phyloP scores from a whole-genome alignment of 2,329 filamentous ascomycete species.

The Fusarium keratoplasticum region DNA sequence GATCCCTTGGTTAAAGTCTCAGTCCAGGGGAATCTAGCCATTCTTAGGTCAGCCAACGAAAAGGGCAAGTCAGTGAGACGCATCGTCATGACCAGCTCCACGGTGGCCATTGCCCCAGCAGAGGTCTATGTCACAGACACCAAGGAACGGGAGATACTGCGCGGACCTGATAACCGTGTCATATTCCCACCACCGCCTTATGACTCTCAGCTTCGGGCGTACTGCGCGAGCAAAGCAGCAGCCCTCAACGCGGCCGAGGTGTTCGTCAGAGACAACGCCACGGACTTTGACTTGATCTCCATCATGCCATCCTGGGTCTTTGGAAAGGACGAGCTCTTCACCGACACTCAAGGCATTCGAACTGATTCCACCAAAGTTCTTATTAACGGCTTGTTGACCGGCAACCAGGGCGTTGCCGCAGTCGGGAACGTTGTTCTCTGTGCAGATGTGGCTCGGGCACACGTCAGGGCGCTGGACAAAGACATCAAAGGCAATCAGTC shows the following conservation, averaged over 20 bases:
- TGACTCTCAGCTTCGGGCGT: neutral
- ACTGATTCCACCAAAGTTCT: neutral
- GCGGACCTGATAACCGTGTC: neutral
- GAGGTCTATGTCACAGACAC: neutral
- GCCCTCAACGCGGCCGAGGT: neutral
- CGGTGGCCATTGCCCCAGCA: neutral
- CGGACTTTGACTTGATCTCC: neutral
- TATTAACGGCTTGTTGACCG: neutral
- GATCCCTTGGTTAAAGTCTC: neutral
- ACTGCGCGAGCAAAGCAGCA: neutral
- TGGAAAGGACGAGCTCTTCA: neutral
- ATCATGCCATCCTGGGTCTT: neutral
- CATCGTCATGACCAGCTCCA: neutral
- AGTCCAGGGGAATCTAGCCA: neutral
- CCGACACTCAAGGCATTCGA: neutral
- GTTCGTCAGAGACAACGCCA: neutral
- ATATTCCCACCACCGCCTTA: neutral
- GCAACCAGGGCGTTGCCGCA: neutral
- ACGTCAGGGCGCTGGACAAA: neutral
- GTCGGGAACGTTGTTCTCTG: neutral
- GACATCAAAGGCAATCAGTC: neutral
- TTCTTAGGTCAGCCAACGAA: neutral
- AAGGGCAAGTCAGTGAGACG: neutral
- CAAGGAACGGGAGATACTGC: neutral
- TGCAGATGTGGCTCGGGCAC: neutral